Conservation (phyloP, 768 basidiomycete genomes). For the Porpolomopsis calyptriformis region DNA sequence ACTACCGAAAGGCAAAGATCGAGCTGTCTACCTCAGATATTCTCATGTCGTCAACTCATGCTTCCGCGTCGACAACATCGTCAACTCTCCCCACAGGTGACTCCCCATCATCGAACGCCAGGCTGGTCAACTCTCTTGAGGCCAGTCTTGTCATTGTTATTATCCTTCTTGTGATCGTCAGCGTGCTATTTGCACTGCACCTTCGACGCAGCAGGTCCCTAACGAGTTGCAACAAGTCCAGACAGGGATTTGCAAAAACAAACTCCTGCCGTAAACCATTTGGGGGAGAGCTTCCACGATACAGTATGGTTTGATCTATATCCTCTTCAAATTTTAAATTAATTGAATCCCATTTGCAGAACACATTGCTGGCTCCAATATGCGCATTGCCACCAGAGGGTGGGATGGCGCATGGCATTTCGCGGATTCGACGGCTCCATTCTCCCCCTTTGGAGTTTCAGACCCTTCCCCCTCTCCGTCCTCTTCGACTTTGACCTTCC, state of each 20-base stretch:
- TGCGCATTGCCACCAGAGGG: constrained; percentile 46
- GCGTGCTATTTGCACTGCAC: not conserved
- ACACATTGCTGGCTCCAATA: constrained; percentile 41
- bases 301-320: constrained; percentile 16
- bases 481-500: constrained; percentile 13
- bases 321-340: not conserved
- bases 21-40: too few relatives aligned
- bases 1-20: too few relatives aligned
- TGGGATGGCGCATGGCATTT: constrained; percentile 50
- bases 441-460: constrained; percentile 28
- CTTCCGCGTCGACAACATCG: too few relatives aligned
- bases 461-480: constrained; percentile 27
- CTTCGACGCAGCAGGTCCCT: not conserved
- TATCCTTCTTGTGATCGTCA: not conserved
- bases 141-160: not conserved
- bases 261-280: not conserved
- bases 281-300: constrained; percentile 25
- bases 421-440: constrained; percentile 29
- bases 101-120: not conserved
- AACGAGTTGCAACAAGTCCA: not conserved
- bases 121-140: not conserved
- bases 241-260: not conserved
- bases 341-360: constrained; percentile 19
- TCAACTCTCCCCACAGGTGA: too few relatives aligned
- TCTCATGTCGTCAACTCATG: too few relatives aligned